These are phyloP conservation scores for Corchorus capsularis DNA, from an alignment of 345 rosid genomes.

Conservation along the genomic window DNA sequence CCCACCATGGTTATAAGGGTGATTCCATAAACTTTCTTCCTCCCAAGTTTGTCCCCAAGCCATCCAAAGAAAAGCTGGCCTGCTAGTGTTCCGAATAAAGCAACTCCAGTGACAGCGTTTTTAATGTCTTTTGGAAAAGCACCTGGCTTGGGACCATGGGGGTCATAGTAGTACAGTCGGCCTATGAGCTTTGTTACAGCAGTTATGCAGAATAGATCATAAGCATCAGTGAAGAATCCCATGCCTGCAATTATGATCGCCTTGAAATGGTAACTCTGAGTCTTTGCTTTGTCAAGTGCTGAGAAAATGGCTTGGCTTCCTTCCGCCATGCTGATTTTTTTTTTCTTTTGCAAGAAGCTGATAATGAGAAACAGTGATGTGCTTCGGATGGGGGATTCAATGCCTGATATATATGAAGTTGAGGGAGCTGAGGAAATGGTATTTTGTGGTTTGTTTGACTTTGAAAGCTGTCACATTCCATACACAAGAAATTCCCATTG, in stretches of 20 bases:
- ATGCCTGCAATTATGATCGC: constrained; percentile 63
- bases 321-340: constrained; percentile 28
- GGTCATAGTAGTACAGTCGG: constrained; percentile 52
- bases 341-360: background rate
- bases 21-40: constrained; percentile 77
- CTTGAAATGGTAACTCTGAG: constrained; percentile 64
- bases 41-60: constrained; percentile 80
- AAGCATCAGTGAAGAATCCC: constrained; percentile 71
- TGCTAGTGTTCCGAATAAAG: constrained; percentile 50
- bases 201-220: constrained; percentile 65
- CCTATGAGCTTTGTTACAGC: constrained; percentile 60
- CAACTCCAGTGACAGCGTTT: constrained; percentile 56
- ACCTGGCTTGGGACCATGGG: constrained; percentile 31
- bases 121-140: constrained; percentile 41
- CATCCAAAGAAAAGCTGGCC: constrained; percentile 71
- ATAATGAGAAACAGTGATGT: constrained; percentile 11
- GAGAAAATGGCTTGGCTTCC: constrained; percentile 39
- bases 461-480: background rate
- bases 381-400: background rate
- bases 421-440: constrained; percentile 1
- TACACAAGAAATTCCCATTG: constrained; percentile 41
- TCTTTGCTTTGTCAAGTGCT: constrained; percentile 62
- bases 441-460: background rate
- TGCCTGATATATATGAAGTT: constrained; percentile 18
- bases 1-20: constrained; percentile 77